A percentile compares a stretch with the other conserved stretches of the same genome.
Conservation (phyloP, 106 monocot species). For the Platanthera guangdongensis region DNA sequence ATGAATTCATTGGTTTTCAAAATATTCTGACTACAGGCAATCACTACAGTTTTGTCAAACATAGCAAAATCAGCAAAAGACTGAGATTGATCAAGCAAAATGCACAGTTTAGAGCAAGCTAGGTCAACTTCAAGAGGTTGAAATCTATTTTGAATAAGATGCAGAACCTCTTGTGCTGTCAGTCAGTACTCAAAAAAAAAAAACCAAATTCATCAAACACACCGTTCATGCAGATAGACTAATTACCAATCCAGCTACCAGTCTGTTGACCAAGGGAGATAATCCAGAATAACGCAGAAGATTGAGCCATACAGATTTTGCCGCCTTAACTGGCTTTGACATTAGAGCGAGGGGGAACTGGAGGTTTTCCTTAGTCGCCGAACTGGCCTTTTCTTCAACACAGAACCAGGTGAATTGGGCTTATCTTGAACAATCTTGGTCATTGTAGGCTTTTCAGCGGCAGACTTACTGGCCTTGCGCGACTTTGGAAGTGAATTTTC, state of each 20-base stretch:
- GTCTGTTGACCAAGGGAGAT: not conserved
- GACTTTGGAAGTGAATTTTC: no score
- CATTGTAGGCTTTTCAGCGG: not conserved
- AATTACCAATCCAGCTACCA: not conserved
- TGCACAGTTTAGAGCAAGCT: no score
- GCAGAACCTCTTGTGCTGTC: not conserved
- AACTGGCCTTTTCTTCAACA: constrained; percentile 2
- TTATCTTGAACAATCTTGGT: not conserved
- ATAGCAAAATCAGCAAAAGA: no score
- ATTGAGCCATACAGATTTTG: not conserved
- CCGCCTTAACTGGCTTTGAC: not conserved
- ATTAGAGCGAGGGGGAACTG: not conserved
- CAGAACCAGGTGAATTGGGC: not conserved
- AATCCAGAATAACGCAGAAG: not conserved
- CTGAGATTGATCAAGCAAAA: no score
- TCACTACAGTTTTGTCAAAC: no score
- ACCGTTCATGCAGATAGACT: not conserved
- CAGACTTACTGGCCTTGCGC: no score
- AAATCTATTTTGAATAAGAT: no score
- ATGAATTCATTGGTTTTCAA: no score
- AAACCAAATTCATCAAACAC: not conserved
- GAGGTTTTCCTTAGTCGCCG: not conserved
- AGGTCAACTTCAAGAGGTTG: no score
- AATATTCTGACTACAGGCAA: no score
- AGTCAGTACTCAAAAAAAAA: not conserved